Base-by-base conservation (phyloP, 2,329 filamentous ascomycete genomes). In the Trichoderma asperellum region DNA sequence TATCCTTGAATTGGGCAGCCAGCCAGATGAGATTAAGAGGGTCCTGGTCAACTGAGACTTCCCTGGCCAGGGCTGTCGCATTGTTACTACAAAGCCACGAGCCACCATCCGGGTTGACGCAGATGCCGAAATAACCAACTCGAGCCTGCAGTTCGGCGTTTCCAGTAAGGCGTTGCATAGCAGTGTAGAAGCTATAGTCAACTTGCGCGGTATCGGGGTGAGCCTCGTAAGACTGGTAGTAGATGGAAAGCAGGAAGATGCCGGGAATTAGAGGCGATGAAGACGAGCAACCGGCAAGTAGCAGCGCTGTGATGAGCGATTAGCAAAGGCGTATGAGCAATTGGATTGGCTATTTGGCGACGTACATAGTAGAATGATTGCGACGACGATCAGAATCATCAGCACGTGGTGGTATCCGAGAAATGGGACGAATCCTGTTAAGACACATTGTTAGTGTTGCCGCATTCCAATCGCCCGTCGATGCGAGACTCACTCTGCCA, bases 181-280 rank as follows among this genome's bases (percentile, higher is more conserved):
- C 93, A 18, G 89, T 89, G 72, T 93, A 91, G 70, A 96, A 91
- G 70, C 91, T 92, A 71, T 96, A 97, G 79, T 97, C 90, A 74
- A 97, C 94, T 82, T 98, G 95, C 11, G 95, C 87, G 5, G 93
- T 92, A 75, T 92, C 89, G 74, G 95, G 95, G 34, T 87, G 84
- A 3, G 96, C 92, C 24, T 90, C 89, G 82, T 97, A 97, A 72
- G 88, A 85, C 79, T 97, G 85, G 84, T 97, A 99, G 88, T 97
- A 98, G 76, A 99, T 88, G n/a, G 94, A 97, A 73, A 99, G 92
- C 74, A 99, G 89, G 86, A 97, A 99, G 81, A 99, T 98, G 78
- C 91, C 90, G 32, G 96, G 96, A 75, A 99, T 97, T 68, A 97
- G 85, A 2, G 95, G 96, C 63, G 95, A 97, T 52, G 95, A 97